Base-by-base conservation (phyloP, 768 basidiomycete genomes). In the Tubosaeta sp. region DNA sequence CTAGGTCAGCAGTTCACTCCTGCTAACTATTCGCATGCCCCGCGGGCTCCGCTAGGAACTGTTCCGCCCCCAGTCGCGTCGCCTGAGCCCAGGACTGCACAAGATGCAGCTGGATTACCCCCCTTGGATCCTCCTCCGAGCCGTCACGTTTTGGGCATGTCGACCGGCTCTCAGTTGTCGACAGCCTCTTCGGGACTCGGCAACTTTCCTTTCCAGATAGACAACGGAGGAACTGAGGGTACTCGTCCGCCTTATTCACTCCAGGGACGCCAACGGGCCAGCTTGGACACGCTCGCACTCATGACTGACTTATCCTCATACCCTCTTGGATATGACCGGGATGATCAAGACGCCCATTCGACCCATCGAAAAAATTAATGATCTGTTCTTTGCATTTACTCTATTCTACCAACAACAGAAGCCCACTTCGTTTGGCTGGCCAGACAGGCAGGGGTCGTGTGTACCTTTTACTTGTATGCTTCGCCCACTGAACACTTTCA, bases 141-240 rank as follows among this genome's bases (percentile, higher is more conserved):
- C 60, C 74, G 88, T 53, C 80, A 74, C 45, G 73, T 74, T 17
- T 72, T 87, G n/a, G 86, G 86, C 27, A 70, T 90, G 72, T 90
- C 88, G 12, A 85, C 83, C 5, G 84, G 75, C 10, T 90, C 86
- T n/a, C 81, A 88, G 64, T 64, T 86, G 32, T 90, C 89, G 11
- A 86, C 87, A 5, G 80, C 83, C 32, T 88, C 88, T 19, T 84
- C 86, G 25, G 90, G 88, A n/a, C 73, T 92, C 37, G 86, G 85
- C 16, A 86, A 85, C 25, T 92, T 90, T 77, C 84, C 89, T 35
- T 92, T 92, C 80, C 88, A 91, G 55, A 88, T 92, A 62, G 88
- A 89, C 58, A 75, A 83, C 31, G 83, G 83, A 50, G 69, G 62
- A 33, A 55, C 64, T 16, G 79, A 79, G 34, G 58, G 62, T 22